A percentile compares a stretch with the other conserved stretches of the same genome.
These are phyloP conservation scores for Neospora caninum DNA, from an alignment of 169 alveolate genomes.

Conservation along the genomic window DNA sequence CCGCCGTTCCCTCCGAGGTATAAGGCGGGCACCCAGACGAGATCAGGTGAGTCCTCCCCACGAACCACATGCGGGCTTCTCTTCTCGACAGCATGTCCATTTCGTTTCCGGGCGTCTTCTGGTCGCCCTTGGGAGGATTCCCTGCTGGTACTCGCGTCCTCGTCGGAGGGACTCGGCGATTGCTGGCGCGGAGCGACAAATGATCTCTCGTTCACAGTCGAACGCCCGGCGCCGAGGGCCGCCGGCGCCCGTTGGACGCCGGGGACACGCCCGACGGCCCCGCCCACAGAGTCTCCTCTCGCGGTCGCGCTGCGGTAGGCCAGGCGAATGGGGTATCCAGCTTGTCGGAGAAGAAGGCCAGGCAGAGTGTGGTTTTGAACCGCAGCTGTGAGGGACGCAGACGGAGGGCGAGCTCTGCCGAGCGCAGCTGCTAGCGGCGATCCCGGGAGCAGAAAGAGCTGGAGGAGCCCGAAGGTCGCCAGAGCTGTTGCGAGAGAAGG, in stretches of 20 bases:
- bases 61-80: background rate
- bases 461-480: conserved; percentile 7
- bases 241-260: background rate
- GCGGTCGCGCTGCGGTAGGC: background rate
- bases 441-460: background rate
- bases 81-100: background rate
- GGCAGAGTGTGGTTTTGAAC: conserved; percentile 13
- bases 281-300: background rate
- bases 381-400: conserved; percentile 30
- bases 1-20: conserved; percentile 5
- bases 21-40: background rate
- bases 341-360: conserved; percentile 32
- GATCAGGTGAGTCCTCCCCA: background rate
- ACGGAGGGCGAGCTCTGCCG: background rate
- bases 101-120: background rate
- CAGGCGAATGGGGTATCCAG: conserved; percentile 2
- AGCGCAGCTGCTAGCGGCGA: background rate
- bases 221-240: too few relatives aligned
- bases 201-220: too few relatives aligned
- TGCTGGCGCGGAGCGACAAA: background rate
- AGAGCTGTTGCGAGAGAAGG: conserved; percentile 12
- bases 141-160: background rate
- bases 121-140: background rate
- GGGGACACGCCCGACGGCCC: background rate
- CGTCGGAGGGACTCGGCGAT: background rate